Evolutionary conservation across 2,329 filamentous ascomycete species (phyloP).

Genomic region (Trichophyton schoenleinii): DNA sequence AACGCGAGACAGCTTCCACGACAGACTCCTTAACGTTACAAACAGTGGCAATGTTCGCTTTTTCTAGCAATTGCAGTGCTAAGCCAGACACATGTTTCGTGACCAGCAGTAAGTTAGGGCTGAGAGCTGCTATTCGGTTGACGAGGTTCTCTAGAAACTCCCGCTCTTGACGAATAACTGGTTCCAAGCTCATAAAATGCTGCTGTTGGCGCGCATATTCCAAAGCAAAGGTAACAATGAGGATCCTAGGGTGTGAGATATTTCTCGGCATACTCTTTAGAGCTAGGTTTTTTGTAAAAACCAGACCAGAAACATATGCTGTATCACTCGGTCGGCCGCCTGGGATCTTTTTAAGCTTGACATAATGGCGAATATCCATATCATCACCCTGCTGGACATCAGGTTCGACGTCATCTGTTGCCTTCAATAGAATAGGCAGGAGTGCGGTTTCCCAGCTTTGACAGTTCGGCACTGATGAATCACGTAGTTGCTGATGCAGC

Average conservation of each 20-base stretch:
- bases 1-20: conserved; percentile 85
- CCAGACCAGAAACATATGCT: conserved; percentile 88
- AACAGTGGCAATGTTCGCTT: conserved; percentile 81
- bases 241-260: conserved; percentile 70
- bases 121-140: conserved; percentile 73
- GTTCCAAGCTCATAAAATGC: conserved; percentile 96
- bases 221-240: conserved; percentile 88
- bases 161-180: conserved; percentile 89
- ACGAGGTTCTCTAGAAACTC: conserved; percentile 89
- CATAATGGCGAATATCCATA: conserved; percentile 94
- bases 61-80: conserved; percentile 74
- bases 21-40: conserved; percentile 97
- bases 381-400: conserved; percentile 83
- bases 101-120: conserved; percentile 76
- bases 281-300: conserved; percentile 94
- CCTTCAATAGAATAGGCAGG: conserved; percentile 76
- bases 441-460: conserved; percentile 80
- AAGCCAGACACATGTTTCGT: conserved; percentile 87
- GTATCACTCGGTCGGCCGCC: conserved; percentile 84
- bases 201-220: conserved; percentile 88
- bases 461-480: conserved; percentile 59
- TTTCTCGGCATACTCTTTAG: conserved; percentile 90
- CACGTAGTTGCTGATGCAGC: conserved; percentile 67
- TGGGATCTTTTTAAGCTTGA: conserved; percentile 93
- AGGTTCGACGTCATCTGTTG: conserved; percentile 87